Evolutionary conservation across 306 rosid genomes (phyloP), one percentile per base, ranked within the genome.

Genomic region (Acacia confusa): DNA sequence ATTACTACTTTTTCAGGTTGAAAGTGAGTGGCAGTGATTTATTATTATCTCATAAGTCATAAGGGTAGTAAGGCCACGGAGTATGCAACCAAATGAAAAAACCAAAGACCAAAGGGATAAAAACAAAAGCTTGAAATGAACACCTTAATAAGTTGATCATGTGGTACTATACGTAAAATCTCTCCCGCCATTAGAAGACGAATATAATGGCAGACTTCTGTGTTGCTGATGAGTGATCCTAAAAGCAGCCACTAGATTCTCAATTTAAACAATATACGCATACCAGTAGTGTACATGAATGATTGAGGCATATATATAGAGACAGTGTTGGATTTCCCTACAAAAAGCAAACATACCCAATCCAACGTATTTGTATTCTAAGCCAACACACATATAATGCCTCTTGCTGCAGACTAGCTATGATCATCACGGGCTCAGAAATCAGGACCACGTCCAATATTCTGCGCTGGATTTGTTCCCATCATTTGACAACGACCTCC

Each of bases 381-480:
- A 53, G 70, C 63, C 20, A 16, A 48, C 61, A 48, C 61, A 44
- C 15, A 75, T 65, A 81, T 57, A 78, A 85, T 78, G 71, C 82
- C 58, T 70, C 57, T 55, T 69, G 81, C 53, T 72, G 84, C 86
- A 83, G 86, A 52, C 22, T 30, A 30, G 34, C 34, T 76, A 78
- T 75, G 81, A 84, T 61, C 64, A 57, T 22, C 64, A 71, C 65
- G 88, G 83, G 89, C 75, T 84, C 36, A 80, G 64, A 57, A 57
- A 55, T 84, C 41, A 71, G 91, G 94, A 88, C 91, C 92, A 88
- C 86, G 6, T 88, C 84, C 90, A 87, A 88, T 80, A 76, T 78
- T 75, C 82, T 89, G 89, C 76, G 83, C 88, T 88, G 90, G 90
- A 84, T 70, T 87, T 85, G 94, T 90, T 82, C 61, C 90, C 76